Percentiles rank a stretch among this genome's conserved stretches.
Evolutionary conservation across 2,329 filamentous ascomycete genomes (phyloP).

Genomic region (Penicillium fuscoglaucum): DNA sequence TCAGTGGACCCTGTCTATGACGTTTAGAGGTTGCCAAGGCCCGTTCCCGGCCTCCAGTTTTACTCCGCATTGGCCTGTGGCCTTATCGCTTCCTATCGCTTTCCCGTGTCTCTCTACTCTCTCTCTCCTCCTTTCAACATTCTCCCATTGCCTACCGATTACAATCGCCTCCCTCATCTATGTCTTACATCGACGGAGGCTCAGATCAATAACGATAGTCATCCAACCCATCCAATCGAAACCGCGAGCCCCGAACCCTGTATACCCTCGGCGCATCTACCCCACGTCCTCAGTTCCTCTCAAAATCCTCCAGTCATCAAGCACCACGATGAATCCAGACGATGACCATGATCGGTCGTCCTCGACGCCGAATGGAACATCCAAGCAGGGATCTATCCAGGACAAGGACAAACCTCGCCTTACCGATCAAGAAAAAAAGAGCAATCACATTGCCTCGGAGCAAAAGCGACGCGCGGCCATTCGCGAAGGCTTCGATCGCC

Average conservation of each 20-base stretch:
- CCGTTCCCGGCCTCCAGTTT: constrained; percentile 10
- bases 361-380: constrained; percentile 34
- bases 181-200: background rate
- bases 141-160: constrained; percentile 4
- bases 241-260: background rate
- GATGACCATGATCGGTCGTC: constrained; percentile 36
- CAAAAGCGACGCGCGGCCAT: constrained; percentile 71
- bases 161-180: background rate
- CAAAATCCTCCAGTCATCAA: constrained; percentile 15
- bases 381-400: constrained; percentile 29
- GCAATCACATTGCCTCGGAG: constrained; percentile 69
- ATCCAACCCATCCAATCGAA: background rate
- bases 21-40: constrained; percentile 27
- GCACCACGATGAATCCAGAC: constrained; percentile 28
- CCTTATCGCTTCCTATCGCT: constrained; percentile 26
- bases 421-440: constrained; percentile 70
- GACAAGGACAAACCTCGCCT: constrained; percentile 62
- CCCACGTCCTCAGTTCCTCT: constrained; percentile 26
- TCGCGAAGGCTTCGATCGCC: constrained; percentile 76
- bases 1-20: constrained; percentile 27
- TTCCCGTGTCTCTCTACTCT: constrained; percentile 16
- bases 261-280: constrained; percentile 8
- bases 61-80: constrained; percentile 23
- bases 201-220: background rate
- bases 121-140: constrained; percentile 1